Percentiles rank a stretch among this genome's conserved stretches.
Conservation (phyloP, 768 basidiomycete species). For the Lepiota brunneoincarnata region DNA sequence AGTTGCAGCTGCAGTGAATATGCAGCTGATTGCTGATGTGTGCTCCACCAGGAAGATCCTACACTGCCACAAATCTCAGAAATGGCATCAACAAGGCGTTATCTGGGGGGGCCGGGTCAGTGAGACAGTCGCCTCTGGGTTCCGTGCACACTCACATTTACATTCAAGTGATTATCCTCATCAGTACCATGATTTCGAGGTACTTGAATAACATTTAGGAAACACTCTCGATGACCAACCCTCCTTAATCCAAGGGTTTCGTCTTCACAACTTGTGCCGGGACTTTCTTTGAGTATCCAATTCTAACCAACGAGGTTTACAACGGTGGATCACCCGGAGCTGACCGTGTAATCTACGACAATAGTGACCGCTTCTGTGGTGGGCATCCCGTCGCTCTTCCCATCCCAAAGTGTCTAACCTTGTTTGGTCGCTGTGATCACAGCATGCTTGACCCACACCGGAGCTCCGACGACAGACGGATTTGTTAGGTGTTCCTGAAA, state of each 20-base stretch:
- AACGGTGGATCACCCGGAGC: slow-evolving; percentile 25
- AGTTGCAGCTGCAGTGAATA: not conserved
- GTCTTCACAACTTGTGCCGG: slow-evolving; percentile 21
- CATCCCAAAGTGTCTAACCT: not conserved
- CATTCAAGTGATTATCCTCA: slow-evolving; percentile 23
- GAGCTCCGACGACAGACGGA: slow-evolving; percentile 22
- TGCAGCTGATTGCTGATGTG: no score
- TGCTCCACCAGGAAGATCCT: no score
- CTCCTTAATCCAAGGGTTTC: slow-evolving; percentile 17
- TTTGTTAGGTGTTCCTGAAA: slow-evolving; percentile 20
- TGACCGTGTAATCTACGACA: slow-evolving; percentile 29
- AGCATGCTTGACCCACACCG: slow-evolving; percentile 29
- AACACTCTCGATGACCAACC: not conserved
- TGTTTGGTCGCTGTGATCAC: not conserved
- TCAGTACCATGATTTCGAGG: slow-evolving; percentile 24
- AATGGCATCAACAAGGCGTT: slow-evolving; percentile 12
- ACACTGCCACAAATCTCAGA: not conserved
- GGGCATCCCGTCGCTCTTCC: not conserved
- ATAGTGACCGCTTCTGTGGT: slow-evolving; percentile 23
- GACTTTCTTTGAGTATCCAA: slow-evolving; percentile 26
- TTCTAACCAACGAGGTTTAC: slow-evolving; percentile 20
- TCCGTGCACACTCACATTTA: not conserved
- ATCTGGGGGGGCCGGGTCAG: slow-evolving; percentile 22
- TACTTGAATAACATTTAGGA: slow-evolving; percentile 1
- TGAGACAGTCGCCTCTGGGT: not conserved